Percentiles rank a stretch among this genome's conserved stretches.
These are phyloP conservation scores for Blepharisma japonicum DNA, from an alignment of 73 alveolate species.

Conservation along the genomic window DNA sequence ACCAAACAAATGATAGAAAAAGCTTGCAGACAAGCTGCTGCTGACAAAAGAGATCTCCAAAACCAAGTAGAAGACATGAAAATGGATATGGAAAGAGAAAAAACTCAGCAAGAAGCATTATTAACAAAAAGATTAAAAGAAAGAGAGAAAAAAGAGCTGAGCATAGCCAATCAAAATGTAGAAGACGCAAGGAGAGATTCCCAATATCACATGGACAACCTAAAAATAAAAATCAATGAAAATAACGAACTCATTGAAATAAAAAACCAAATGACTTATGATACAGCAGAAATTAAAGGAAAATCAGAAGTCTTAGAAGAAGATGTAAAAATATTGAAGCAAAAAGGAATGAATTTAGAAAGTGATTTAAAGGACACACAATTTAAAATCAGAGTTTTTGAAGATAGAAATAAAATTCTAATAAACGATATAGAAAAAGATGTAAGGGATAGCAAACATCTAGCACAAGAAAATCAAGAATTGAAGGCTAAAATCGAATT, in stretches of 20 bases:
- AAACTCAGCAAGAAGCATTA: conserved; percentile 10
- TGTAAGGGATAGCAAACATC: not conserved
- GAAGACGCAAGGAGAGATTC: conserved; percentile 1
- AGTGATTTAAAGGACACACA: not conserved
- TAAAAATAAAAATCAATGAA: not conserved
- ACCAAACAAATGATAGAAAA: conserved; percentile 22
- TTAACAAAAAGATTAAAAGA: not conserved
- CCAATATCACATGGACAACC: not conserved
- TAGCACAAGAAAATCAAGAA: conserved; percentile 13
- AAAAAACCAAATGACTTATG: conserved; percentile 1
- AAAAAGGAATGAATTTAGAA: not conserved
- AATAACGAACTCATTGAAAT: conserved; percentile 14
- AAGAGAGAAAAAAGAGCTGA: conserved; percentile 1
- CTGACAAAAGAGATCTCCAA: not conserved
- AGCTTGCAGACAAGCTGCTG: not conserved
- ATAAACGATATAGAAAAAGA: not conserved
- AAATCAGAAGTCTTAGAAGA: not conserved
- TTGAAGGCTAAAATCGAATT: not conserved
- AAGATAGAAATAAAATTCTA: not conserved
- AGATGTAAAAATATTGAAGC: conserved; percentile 5
- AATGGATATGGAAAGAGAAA: conserved; percentile 21
- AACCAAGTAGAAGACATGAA: conserved; percentile 23
- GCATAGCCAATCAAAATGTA: not conserved
- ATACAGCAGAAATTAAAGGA: conserved; percentile 22
- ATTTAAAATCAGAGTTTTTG: not conserved